These are phyloP conservation scores for Penicillium salamii DNA, from an alignment of 495 filamentous ascomycete species.

Conservation along the genomic window DNA sequence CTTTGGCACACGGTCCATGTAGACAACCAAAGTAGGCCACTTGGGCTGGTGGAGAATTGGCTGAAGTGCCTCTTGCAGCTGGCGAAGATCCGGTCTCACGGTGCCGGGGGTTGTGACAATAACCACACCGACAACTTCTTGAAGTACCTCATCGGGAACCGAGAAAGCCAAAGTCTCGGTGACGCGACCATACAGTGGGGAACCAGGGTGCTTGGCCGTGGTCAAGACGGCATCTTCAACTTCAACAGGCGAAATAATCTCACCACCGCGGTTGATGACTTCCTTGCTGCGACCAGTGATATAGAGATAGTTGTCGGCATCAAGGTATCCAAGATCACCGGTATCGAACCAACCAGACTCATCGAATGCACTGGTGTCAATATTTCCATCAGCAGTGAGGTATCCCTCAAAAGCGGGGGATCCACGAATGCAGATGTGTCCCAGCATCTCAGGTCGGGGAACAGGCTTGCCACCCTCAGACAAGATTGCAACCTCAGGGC, in stretches of 20 bases:
- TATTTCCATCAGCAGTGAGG: constrained; percentile 24
- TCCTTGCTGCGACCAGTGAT: constrained; percentile 76
- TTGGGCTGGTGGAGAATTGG: constrained; percentile 36
- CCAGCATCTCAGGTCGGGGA: constrained; percentile 19
- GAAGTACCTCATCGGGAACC: constrained; percentile 37
- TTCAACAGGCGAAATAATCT: constrained; percentile 79
- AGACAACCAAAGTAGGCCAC: constrained; percentile 39
- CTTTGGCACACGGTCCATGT: constrained; percentile 42
- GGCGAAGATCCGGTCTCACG: constrained; percentile 31
- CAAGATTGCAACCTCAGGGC: constrained; percentile 38
- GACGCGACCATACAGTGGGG: constrained; percentile 30
- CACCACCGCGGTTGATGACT: constrained; percentile 74
- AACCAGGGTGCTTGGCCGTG: constrained; percentile 26
- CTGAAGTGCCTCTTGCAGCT: constrained; percentile 32
- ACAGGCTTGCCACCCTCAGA: constrained; percentile 18
- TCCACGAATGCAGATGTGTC: constrained; percentile 43
- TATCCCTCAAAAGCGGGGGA: constrained; percentile 43
- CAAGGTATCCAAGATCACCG: constrained; percentile 47
- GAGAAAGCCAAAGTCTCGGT: constrained; percentile 42
- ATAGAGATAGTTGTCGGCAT: constrained; percentile 59
- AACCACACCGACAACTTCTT: constrained; percentile 44
- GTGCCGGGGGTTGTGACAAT: constrained; percentile 31
- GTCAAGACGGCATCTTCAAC: constrained; percentile 70
- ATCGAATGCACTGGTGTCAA: constrained; percentile 38
- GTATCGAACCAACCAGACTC: constrained; percentile 45